phyloP scores from a whole-genome alignment of 306 rosid species.

The Macrotyloma uniflorum region DNA sequence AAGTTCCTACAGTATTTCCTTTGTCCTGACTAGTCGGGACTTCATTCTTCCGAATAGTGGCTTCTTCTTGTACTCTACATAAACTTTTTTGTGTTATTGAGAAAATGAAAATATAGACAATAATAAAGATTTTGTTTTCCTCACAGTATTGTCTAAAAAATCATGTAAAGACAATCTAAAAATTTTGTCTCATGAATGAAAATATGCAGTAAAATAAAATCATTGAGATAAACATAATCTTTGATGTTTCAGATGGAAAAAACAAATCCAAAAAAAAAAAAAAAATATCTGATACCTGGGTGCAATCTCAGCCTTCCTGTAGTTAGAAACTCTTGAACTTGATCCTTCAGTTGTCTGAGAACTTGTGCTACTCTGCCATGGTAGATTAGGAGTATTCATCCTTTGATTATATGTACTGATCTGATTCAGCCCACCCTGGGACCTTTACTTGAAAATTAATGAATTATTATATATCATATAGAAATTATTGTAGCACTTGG shows the following conservation, averaged over 20 bases:
- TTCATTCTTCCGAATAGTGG: neutral
- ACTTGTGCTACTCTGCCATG: neutral
- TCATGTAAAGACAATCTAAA: neutral
- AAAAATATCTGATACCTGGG: neutral
- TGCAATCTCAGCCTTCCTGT: neutral
- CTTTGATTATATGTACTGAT: neutral
- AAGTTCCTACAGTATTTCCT: neutral
- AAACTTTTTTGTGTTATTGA: neutral
- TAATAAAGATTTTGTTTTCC: neutral
- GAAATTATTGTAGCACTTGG: neutral
- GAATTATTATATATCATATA: neutral
- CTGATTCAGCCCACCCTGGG: neutral
- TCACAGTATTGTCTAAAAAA: neutral
- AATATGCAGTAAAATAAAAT: neutral
- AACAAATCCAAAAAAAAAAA: neutral
- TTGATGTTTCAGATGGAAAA: neutral
- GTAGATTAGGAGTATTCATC: neutral
- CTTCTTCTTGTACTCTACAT: neutral
- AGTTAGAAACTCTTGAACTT: neutral
- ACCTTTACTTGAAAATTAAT: slow-evolving; percentile 28
- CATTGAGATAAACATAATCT: neutral
- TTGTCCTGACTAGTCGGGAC: neutral
- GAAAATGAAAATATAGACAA: neutral
- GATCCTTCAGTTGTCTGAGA: neutral
- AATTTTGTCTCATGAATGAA: neutral